A percentile compares a stretch with the other conserved stretches of the same genome.
phyloP scores from a whole-genome alignment of 306 rosid genomes.

The Lathyrus aphaca region DNA sequence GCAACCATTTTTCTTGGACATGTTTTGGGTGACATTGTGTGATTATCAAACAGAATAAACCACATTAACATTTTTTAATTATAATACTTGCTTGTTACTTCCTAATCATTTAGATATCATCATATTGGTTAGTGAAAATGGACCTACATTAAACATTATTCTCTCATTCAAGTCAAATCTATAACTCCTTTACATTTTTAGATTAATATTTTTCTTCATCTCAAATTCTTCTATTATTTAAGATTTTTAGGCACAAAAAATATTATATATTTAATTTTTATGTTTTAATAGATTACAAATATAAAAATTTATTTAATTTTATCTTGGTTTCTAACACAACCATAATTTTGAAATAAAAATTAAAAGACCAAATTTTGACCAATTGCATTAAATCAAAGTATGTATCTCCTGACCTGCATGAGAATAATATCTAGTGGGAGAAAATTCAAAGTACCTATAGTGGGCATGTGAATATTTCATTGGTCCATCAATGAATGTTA shows the following conservation, averaged over 20 bases:
- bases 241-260: not conserved
- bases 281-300: too few relatives aligned
- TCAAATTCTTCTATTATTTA: conserved; percentile 26
- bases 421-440: too few relatives aligned
- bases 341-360: too few relatives aligned
- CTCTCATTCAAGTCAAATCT: conserved; percentile 56
- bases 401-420: too few relatives aligned
- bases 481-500: too few relatives aligned
- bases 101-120: conserved; percentile 76
- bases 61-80: conserved; percentile 42
- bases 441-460: too few relatives aligned
- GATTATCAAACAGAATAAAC: conserved; percentile 30
- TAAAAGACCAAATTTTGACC: too few relatives aligned
- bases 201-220: conserved; percentile 36
- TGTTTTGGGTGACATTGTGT: conserved; percentile 82
- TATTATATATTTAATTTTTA: too few relatives aligned
- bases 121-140: conserved; percentile 49
- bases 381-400: too few relatives aligned
- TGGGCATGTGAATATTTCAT: too few relatives aligned
- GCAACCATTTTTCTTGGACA: conserved; percentile 61
- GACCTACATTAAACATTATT: conserved; percentile 51
- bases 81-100: conserved; percentile 43
- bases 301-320: too few relatives aligned
- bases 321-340: too few relatives aligned
- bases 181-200: conserved; percentile 33